Evolutionary conservation across 257 asterid genomes (phyloP).

Genomic region (Schizonepeta tenuifolia): DNA sequence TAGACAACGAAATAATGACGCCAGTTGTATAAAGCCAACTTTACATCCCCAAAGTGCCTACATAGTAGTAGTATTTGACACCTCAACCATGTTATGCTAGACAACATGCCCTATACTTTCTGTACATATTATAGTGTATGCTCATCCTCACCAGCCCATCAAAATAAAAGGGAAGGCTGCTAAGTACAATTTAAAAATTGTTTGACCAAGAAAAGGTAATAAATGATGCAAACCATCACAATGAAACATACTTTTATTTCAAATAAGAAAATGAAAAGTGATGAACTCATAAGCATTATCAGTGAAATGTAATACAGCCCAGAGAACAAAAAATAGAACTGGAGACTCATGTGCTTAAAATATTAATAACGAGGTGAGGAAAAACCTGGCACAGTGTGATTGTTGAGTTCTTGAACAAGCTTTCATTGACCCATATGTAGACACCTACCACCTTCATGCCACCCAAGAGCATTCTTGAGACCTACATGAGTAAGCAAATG

Average conservation of each 20-base stretch:
- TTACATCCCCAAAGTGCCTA: slow-evolving; percentile 12
- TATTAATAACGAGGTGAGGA: slow-evolving; percentile 13
- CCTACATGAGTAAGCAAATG: slow-evolving; percentile 48
- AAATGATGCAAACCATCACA: not conserved
- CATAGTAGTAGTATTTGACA: slow-evolving; percentile 12
- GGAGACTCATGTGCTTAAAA: slow-evolving; percentile 15
- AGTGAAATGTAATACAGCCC: slow-evolving; percentile 10
- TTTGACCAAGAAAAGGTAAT: slow-evolving; percentile 1
- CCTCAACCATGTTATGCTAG: not conserved
- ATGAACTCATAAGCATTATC: slow-evolving; percentile 10
- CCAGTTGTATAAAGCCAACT: slow-evolving; percentile 20
- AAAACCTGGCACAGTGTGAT: slow-evolving; percentile 80
- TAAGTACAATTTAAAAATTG: not conserved
- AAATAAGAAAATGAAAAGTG: not conserved
- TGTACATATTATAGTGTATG: slow-evolving; percentile 9
- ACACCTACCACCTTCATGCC: slow-evolving; percentile 91
- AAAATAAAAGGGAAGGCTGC: slow-evolving; percentile 14
- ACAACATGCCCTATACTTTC: slow-evolving; percentile 11
- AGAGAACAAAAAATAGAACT: slow-evolving; percentile 9
- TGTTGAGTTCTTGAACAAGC: slow-evolving; percentile 84
- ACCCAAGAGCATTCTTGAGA: slow-evolving; percentile 91
- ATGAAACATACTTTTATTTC: not conserved
- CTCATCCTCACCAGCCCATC: slow-evolving; percentile 11
- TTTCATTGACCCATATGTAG: slow-evolving; percentile 81
- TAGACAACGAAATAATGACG: slow-evolving; percentile 14